These are phyloP conservation scores for Cerioporus squamosus DNA, from an alignment of 1,284 basidiomycete genomes.

Conservation along the genomic window DNA sequence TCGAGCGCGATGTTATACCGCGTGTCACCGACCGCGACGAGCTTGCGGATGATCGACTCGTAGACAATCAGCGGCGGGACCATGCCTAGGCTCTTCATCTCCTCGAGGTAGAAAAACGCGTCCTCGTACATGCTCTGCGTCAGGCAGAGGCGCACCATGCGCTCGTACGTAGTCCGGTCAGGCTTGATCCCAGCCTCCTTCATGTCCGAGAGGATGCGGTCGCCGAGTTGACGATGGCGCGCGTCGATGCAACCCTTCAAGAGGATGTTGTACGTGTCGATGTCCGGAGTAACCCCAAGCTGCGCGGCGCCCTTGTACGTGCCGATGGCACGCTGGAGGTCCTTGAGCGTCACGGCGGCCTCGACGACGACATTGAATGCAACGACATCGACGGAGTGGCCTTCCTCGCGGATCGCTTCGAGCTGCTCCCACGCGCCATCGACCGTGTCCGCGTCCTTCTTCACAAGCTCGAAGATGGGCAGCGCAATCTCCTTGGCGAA, in stretches of 20 bases:
- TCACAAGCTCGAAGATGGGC: conserved; percentile 57
- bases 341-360: conserved; percentile 63
- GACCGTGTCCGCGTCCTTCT: conserved; percentile 52
- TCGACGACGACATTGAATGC: conserved; percentile 70
- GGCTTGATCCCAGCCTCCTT: conserved; percentile 57
- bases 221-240: conserved; percentile 61
- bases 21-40: conserved; percentile 57
- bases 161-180: conserved; percentile 64
- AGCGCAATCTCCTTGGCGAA: conserved; percentile 51
- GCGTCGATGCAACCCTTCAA: conserved; percentile 65
- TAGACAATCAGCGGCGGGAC: conserved; percentile 64
- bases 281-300: conserved; percentile 59
- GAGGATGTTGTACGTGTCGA: conserved; percentile 74
- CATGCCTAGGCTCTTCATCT: conserved; percentile 74
- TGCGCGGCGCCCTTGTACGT: conserved; percentile 69
- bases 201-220: conserved; percentile 65
- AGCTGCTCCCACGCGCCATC: conserved; percentile 71
- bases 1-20: conserved; percentile 70
- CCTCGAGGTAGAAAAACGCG: conserved; percentile 87
- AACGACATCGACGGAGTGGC: conserved; percentile 55
- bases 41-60: conserved; percentile 62
- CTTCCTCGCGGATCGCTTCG: conserved; percentile 61
- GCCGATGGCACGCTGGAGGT: conserved; percentile 79
- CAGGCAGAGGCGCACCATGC: conserved; percentile 70
- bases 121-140: conserved; percentile 79